Base-by-base conservation (phyloP, 2,329 filamentous ascomycete genomes). In the Calonectria montana region DNA sequence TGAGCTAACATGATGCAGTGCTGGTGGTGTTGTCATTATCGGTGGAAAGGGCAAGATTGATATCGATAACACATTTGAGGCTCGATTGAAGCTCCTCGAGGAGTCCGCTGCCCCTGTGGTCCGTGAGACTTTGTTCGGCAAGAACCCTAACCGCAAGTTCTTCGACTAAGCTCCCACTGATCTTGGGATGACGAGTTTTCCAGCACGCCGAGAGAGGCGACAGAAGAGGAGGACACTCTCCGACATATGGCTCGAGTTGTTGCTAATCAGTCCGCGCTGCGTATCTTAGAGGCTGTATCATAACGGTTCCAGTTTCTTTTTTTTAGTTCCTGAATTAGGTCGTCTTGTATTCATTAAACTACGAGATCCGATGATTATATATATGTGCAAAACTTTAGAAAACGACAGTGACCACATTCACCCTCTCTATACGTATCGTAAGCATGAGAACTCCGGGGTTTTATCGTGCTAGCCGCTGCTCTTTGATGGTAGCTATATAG, bases 1-100 rank as follows among this genome's bases (percentile, higher is more conserved):
- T 29, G 27, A n/a, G 43, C 80, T 83, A 73, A 83, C 78, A 13
- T 25, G 31, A 27, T 41, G 63, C 77, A 98, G 97, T 80, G 89
- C 95, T 72, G 97, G 97, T 72, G 97, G 97, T 79, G 89, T 97
- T 70, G 83, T 90, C 70, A 91, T 99, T 76, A 86, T 97, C 67
- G 95, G 96, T 75, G 93, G 94, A 77, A 89, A 89, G 76, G 97
- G 97, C 83, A 98, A 96, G 89, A 98, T 99, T 83, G 95, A 98
- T 80, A 96, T 99, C 84, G 96, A 98, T 90, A 98, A 99, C 88
- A 98, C 97, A 67, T 94, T 98, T 78, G 97, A 98, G 83, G 94
- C 97, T 82, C 92, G 97, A 77, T 88, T 99, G 84, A 91, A 90
- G 80, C 88, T 98, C 73, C 91, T 98, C 76, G 93, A 98, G 86